These are phyloP conservation scores for Lactarius sp. DNA, from an alignment of 768 basidiomycete species.

Conservation along the genomic window DNA sequence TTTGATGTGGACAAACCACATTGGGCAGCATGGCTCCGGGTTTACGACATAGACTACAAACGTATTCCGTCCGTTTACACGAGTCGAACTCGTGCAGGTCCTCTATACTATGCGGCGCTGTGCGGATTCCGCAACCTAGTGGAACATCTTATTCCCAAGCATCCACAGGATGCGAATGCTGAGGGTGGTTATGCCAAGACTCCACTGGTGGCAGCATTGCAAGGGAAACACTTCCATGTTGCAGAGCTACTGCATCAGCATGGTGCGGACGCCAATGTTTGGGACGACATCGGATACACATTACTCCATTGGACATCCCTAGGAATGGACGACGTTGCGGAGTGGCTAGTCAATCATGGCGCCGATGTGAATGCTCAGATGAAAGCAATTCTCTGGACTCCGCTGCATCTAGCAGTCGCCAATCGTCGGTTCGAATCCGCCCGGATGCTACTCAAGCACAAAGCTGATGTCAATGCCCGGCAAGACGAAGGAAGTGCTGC, in stretches of 20 bases:
- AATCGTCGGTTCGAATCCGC: neutral
- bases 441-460: neutral
- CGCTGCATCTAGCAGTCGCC: neutral
- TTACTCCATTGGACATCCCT: neutral
- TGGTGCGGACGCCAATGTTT: neutral
- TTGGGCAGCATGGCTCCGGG: too few relatives aligned
- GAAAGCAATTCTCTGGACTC: rapidly evolving
- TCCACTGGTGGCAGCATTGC: constrained; percentile 1
- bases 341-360: neutral
- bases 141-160: neutral
- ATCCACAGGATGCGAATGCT: neutral
- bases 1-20: too few relatives aligned
- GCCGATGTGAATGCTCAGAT: neutral
- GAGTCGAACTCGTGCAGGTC: too few relatives aligned
- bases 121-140: neutral
- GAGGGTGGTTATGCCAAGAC: neutral
- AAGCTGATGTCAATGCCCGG: neutral
- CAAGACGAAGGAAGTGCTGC: neutral
- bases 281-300: rapidly evolving
- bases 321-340: neutral
- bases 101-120: constrained; percentile 3
- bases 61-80: too few relatives aligned
- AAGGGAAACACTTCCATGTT: neutral
- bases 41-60: too few relatives aligned
- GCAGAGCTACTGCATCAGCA: neutral